These are phyloP conservation scores for Liriodendron chinense DNA, from an alignment of 164 flowering plant genomes.

Conservation along the genomic window DNA sequence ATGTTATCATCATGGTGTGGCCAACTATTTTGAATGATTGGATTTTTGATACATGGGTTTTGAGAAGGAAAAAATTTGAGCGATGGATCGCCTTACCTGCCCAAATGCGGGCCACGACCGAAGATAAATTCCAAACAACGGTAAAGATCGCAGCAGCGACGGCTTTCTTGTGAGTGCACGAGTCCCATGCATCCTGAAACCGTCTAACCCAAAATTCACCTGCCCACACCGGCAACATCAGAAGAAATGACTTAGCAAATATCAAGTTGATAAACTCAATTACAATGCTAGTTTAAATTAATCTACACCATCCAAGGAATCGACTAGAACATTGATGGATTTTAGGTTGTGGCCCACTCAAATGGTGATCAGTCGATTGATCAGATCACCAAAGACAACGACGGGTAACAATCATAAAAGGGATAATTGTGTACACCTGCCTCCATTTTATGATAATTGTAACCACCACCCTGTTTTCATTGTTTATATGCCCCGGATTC, in stretches of 20 bases:
- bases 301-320: not conserved
- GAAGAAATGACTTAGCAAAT: no score
- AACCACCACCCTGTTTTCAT: no score
- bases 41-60: not conserved
- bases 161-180: constrained; percentile 87
- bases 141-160: constrained; percentile 60
- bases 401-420: no score
- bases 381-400: no score
- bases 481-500: no score
- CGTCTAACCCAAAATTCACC: constrained; percentile 76
- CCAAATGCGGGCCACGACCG: constrained; percentile 77
- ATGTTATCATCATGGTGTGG: not conserved
- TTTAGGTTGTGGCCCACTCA: no score
- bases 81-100: constrained; percentile 42
- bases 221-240: constrained; percentile 5
- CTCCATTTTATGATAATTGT: no score
- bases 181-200: constrained; percentile 76
- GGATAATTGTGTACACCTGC: no score
- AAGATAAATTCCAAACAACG: constrained; percentile 79
- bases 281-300: not conserved
- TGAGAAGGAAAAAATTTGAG: not conserved
- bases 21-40: not conserved
- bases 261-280: not conserved
- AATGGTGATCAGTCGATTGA: no score
- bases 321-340: not conserved